phyloP scores from a whole-genome alignment of 2,329 filamentous ascomycete genomes.

The Apiospora sp. region DNA sequence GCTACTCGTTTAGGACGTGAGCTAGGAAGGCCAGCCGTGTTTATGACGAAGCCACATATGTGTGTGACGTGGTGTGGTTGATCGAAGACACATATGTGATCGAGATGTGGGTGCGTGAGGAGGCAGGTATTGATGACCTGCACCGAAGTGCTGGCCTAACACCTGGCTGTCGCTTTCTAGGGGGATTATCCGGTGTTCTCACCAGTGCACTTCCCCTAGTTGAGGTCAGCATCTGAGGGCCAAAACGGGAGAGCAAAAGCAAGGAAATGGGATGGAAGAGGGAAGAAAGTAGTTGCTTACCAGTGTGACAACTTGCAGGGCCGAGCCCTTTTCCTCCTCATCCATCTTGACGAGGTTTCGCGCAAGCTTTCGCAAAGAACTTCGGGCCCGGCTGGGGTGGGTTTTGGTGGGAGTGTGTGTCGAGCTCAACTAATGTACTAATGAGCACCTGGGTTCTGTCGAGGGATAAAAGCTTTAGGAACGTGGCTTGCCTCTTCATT shows the following conservation, averaged over 20 bases:
- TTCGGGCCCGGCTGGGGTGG: slow-evolving; percentile 15
- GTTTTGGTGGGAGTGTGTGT: neutral
- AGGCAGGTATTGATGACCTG: slow-evolving; percentile 86
- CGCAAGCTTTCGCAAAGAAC: slow-evolving; percentile 16
- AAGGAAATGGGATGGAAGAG: neutral
- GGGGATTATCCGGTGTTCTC: too few species aligned
- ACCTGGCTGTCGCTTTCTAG: too few species aligned
- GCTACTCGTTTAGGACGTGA: slow-evolving; percentile 85
- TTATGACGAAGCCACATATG: slow-evolving; percentile 78
- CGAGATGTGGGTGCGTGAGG: slow-evolving; percentile 96
- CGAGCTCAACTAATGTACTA: slow-evolving; percentile 13
- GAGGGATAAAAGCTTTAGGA: too few species aligned
- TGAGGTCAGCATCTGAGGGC: neutral
- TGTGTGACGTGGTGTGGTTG: too few species aligned
- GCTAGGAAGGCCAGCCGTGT: slow-evolving; percentile 86
- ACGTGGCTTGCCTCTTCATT: too few species aligned
- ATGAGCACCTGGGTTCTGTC: neutral
- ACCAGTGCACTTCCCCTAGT: slow-evolving; percentile 54
- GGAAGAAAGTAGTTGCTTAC: neutral
- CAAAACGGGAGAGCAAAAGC: neutral
- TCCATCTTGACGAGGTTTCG: slow-evolving; percentile 14
- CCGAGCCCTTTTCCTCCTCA: slow-evolving; percentile 20
- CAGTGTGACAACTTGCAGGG: slow-evolving; percentile 19
- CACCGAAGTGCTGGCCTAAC: too few species aligned
- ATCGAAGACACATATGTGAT: slow-evolving; percentile 90